Evolutionary conservation across 768 basidiomycete species (phyloP).

Genomic region (Pholiota microspora): DNA sequence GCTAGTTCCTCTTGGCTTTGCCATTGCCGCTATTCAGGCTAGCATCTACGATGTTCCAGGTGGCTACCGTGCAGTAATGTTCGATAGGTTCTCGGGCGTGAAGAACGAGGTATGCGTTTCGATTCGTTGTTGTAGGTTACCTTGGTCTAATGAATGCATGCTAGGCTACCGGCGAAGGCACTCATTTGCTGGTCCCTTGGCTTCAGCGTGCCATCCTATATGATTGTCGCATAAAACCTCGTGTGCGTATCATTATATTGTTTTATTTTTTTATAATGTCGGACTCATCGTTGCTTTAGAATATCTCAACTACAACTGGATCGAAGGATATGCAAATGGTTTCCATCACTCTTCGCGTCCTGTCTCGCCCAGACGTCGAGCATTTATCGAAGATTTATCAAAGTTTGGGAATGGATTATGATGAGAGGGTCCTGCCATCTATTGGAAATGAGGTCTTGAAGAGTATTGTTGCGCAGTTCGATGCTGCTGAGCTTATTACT

Average conservation of each 20-base stretch:
- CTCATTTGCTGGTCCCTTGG: conserved; percentile 95
- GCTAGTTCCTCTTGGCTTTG: conserved; percentile 48
- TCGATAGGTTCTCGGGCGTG: conserved; percentile 94
- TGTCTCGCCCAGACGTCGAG: conserved; percentile 87
- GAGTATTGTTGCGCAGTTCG: conserved; percentile 97
- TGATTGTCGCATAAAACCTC: conserved; percentile 95
- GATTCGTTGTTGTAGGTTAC: too few species aligned
- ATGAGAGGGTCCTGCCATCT: conserved; percentile 95
- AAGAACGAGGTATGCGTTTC: conserved; percentile 58
- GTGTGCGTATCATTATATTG: conserved; percentile 49
- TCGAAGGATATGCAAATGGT: conserved; percentile 99
- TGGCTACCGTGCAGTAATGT: conserved; percentile 95
- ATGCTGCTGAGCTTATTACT: conserved; percentile 95
- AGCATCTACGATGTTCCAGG: conserved; percentile 79
- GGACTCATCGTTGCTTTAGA: conserved; percentile 46
- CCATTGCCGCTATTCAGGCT: conserved; percentile 42
- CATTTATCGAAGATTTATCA: conserved; percentile 95
- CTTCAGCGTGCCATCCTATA: conserved; percentile 94
- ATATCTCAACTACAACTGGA: conserved; percentile 98
- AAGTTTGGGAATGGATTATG: conserved; percentile 92
- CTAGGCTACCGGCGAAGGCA: conserved; percentile 89
- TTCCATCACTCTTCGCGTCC: conserved; percentile 91
- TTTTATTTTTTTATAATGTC: background rate
- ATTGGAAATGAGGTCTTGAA: conserved; percentile 98
- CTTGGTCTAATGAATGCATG: conserved; percentile 2